Base-by-base conservation (phyloP, 2,329 filamentous ascomycete genomes). In the Alternaria ventricosa region DNA sequence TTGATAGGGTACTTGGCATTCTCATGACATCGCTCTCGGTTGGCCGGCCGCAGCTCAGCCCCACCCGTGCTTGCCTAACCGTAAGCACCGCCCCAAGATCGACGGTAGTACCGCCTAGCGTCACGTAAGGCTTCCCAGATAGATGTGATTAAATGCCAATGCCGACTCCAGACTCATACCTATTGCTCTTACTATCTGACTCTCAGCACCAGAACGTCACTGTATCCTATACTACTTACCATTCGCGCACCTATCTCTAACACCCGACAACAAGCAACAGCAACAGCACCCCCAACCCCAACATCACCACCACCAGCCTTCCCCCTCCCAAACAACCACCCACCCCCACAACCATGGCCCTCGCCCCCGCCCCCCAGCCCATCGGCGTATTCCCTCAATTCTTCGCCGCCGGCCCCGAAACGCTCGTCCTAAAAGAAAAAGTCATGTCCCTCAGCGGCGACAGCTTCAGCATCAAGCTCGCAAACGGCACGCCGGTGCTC, bases 381-480 rank as follows among this genome's bases (percentile, higher is more conserved):
- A 69, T 76, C 18, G 77, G 73, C 61, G 55, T 79, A 20, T 79
- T 78, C 67, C 64, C 71, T 0, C 64, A 68, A 8, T 75, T 75
- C 69, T 60, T 76, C 49, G 70, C 70, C 56, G 72, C 51, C 33
- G 51, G 74, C 5, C 71, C 76, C 57, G 77, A 70, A 61, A 87
- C 85, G 3, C 78, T 92, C 7, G 74, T 87, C 2, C 80, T 92
- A 53, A 87, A 85, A 69, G 88, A 91, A 71, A 88, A 88, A 69
- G 82, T 90, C 18, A 75, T 89, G 61, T 90, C 88, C 4, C 79
- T 90, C 9, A 85, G 85, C 1, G 88, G 88, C 61, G 88, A 91
- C 79, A 87, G 84, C 76, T 92, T 91, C 79, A 86, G 87, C 66
- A 86, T 92, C 76, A 85, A 84, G 57, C 84, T 86, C 6, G 78